Evolutionary conservation across 345 rosid species (phyloP), one percentile per base, ranked within the genome.

Genomic region (Diplotaxis tenuifolia): DNA sequence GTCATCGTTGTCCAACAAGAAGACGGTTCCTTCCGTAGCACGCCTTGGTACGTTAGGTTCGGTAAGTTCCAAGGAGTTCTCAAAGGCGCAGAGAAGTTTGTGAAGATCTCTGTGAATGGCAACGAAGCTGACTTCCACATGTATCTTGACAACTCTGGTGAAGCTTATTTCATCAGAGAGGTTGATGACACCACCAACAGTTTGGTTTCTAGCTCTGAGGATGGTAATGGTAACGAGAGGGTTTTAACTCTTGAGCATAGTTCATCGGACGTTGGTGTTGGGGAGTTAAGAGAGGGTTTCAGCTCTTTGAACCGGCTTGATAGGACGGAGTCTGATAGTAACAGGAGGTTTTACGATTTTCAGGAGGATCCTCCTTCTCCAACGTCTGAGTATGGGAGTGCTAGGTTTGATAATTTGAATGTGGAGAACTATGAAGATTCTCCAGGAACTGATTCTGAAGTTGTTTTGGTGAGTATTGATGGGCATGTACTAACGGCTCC

Each of bases 11-110:
- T 93, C 68, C 89, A 82, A 72, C 98, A 93, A 82, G 86, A 87
- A 77, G 96, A 93, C 68, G 96, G 93, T 64, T 79, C 88, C 3
- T 93, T 88, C 68, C 88, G 84, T 10, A 90, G 96, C 76, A 87
- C 96, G 0, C 98, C 98, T 40, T 93, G 98, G 98, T 85, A 93
- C 47, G 98, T 93, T 65, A 82, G 92, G 78, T 93, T 93, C 57
- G 98, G 98, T 49, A 93, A 93, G 79, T 93, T 93, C 79, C 96
- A 93, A 82, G 98, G 98, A 32, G 96, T 93, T 65, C 84, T 93
- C 7, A 93, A 93, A 79, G 96, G 96, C 10, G 84, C 89, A 0
- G 96, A 90, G 80, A 93, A 90, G 85, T 79, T 87, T 59, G 96
- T 93, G 15, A 87, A 67, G 54, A 87, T 93, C 57, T 47, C 84